Percentiles rank a stretch among this genome's conserved stretches.
Conservation (phyloP, 108 stramenopile species). For the Asterionellopsis glacialis region DNA sequence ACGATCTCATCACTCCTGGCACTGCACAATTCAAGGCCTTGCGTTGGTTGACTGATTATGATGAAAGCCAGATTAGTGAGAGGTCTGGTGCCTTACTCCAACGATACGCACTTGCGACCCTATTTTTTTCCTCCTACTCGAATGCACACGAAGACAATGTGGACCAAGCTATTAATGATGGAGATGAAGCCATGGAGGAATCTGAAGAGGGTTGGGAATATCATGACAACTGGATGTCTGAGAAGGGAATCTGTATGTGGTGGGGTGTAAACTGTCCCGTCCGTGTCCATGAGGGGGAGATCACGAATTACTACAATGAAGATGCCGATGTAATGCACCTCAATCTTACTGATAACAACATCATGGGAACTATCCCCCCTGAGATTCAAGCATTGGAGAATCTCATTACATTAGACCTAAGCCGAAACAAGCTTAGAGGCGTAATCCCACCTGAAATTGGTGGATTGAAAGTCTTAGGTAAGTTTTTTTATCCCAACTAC, state of each 20-base stretch:
- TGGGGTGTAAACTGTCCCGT: conserved; percentile 5
- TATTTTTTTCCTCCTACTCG: neutral
- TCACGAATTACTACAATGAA: conserved; percentile 4
- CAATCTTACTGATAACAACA: conserved; percentile 48
- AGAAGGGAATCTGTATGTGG: conserved; percentile 13
- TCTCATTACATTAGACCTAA: conserved; percentile 2
- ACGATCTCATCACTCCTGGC: neutral
- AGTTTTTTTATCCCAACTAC: neutral
- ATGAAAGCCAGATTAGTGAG: conserved; percentile 1
- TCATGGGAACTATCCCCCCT: conserved; percentile 40
- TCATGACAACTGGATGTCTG: conserved; percentile 9
- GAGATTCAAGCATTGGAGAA: conserved; percentile 21
- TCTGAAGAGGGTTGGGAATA: neutral
- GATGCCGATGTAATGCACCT: conserved; percentile 11
- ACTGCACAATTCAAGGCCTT: conserved; percentile 5
- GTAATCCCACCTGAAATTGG: neutral
- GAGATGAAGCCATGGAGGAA: neutral
- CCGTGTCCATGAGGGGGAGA: conserved; percentile 1
- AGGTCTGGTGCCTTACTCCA: conserved; percentile 3
- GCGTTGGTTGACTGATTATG: conserved; percentile 10
- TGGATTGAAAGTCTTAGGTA: neutral
- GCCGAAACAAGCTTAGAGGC: neutral
- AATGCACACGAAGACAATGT: conserved; percentile 1
- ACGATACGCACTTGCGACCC: neutral
- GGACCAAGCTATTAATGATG: neutral